A percentile compares a stretch with the other conserved stretches of the same genome.
phyloP scores from a whole-genome alignment of 2,329 filamentous ascomycete species.

The Penicillium sp. region DNA sequence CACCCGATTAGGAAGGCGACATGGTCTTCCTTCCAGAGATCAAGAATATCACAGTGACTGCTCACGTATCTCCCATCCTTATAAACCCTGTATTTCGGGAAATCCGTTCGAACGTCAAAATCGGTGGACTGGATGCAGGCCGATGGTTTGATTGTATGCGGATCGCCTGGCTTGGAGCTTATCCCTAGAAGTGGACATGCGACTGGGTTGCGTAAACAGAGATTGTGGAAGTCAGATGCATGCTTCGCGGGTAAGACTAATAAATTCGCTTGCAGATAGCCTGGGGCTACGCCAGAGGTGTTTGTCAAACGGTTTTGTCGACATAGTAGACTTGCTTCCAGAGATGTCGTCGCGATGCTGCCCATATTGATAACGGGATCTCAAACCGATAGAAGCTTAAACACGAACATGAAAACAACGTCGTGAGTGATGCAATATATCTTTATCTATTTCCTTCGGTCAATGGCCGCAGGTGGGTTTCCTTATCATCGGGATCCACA shows the following conservation, averaged over 20 bases:
- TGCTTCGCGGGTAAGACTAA: conserved; percentile 59
- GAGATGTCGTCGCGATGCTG: conserved; percentile 26
- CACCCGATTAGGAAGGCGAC: conserved; percentile 65
- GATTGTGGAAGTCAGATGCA: conserved; percentile 58
- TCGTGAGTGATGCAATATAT: not conserved
- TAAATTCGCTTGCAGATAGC: conserved; percentile 62
- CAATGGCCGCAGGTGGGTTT: not conserved
- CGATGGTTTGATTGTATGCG: conserved; percentile 17
- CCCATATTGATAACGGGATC: conserved; percentile 8
- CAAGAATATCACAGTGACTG: conserved; percentile 45
- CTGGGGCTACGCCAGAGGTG: conserved; percentile 58
- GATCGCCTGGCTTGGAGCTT: conserved; percentile 39
- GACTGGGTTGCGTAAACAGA: conserved; percentile 63
- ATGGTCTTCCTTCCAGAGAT: conserved; percentile 59
- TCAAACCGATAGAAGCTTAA: not conserved
- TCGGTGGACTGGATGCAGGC: conserved; percentile 29
- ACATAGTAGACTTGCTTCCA: conserved; percentile 46
- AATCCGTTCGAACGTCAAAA: conserved; percentile 60
- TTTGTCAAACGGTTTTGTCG: conserved; percentile 42
- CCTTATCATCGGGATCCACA: conserved; percentile 23
- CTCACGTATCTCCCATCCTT: conserved; percentile 46
- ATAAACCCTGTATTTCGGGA: conserved; percentile 61
- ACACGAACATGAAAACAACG: not conserved
- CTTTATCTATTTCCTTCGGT: not conserved
- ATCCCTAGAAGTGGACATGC: conserved; percentile 62